Evolutionary conservation across 1,284 basidiomycete species (phyloP), one percentile per base, ranked within the genome.

Genomic region (Dichomitus squalens): DNA sequence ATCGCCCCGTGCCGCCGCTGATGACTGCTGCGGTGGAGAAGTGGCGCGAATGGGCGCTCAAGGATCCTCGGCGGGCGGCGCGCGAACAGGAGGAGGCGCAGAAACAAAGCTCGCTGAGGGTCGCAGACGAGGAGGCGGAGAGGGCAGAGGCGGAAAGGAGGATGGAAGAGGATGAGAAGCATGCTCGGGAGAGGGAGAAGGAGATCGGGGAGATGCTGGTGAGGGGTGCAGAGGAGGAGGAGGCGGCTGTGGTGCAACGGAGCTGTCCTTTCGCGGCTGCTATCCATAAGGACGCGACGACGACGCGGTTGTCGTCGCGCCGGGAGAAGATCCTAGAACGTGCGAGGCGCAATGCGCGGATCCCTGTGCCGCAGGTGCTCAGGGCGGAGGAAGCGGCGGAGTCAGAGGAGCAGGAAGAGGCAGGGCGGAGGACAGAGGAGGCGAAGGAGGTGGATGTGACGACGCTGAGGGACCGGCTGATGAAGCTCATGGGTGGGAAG

Each of bases 281-380:
- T 4, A 36, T 16, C 41, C 27, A 25, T 14, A 36, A 20, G n/a
- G 18, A 35, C 8, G 34, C 11, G 27, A n/a, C 31, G 27, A 18
- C 48, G 20, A 20, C 46, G 25, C 58, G 53, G 4, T 35, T 60
- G 27, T 52, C 65, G 23, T 52, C 65, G 18, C 57, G 55, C n/a
- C 58, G 60, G 51, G 57, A 72, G 52, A 65, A 61, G 20, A 65
- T 73, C 25, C 70, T 72, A 4, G 61, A 56, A 33, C 67, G 63
- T 46, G 71, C 72, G 11, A 66, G 70, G 16, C 56, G 64, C 43
- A 64, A 67, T 38, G 68, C 72, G 11, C 62, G 63, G 27, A 64
- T 65, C 23, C 66, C 70, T 43, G 54, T 68, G 23, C 64, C 65
- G 3, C 64, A 59, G 18, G 34, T 18, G 18, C 16, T 34, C 14